These are phyloP conservation scores for Calonectria pseudoturangicola DNA, from an alignment of 2,329 filamentous ascomycete genomes.

Conservation along the genomic window DNA sequence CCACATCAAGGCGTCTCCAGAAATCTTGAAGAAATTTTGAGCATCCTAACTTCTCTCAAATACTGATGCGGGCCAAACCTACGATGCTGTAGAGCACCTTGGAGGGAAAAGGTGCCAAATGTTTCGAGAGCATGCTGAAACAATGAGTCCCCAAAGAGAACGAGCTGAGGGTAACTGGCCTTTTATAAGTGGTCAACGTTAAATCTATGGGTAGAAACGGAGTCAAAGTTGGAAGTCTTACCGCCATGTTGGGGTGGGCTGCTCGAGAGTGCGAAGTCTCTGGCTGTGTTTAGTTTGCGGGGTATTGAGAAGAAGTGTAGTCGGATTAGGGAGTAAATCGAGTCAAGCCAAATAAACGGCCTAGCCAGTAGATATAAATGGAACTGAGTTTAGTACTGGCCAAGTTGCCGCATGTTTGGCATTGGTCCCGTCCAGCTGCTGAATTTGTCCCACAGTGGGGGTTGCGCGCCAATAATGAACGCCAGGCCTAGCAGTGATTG, in stretches of 20 bases:
- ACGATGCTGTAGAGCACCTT: conserved; percentile 82
- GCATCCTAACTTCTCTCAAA: not conserved
- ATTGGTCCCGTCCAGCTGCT: conserved; percentile 33
- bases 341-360: conserved; percentile 24
- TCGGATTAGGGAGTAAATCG: not conserved
- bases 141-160: conserved; percentile 94
- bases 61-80: conserved; percentile 54
- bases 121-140: conserved; percentile 80
- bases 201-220: not conserved
- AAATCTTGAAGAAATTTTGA: conserved; percentile 72
- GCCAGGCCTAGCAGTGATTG: not conserved
- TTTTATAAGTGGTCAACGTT: conserved; percentile 48
- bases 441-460: conserved; percentile 49
- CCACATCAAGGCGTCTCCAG: conserved; percentile 85
- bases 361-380: conserved; percentile 37
- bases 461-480: conserved; percentile 44
- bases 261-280: not conserved
- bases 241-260: conserved; percentile 45
- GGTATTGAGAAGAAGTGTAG: conserved; percentile 15
- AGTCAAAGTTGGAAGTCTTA: conserved; percentile 40
- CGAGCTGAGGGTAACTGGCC: conserved; percentile 80
- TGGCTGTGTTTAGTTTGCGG: conserved; percentile 13
- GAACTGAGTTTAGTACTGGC: conserved; percentile 23
- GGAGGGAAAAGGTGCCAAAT: conserved; percentile 82
- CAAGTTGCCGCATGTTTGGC: conserved; percentile 39